Percentiles rank a stretch among this genome's conserved stretches.
Evolutionary conservation across 148 eudicot genomes (phyloP).

Genomic region (Mesembryanthemum crystallinum): DNA sequence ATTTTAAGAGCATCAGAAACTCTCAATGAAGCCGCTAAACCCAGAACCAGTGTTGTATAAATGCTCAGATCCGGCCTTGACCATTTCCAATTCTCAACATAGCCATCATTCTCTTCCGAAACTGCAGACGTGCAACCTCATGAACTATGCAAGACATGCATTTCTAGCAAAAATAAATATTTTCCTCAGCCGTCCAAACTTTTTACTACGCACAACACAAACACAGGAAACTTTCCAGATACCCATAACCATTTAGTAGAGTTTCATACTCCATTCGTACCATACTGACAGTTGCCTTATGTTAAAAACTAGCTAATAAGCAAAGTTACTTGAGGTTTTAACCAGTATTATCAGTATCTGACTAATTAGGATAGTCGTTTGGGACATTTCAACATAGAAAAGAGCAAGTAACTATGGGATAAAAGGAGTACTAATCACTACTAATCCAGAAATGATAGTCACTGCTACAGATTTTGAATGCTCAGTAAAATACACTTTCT

Average conservation of each 20-base stretch:
- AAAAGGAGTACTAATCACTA: no score
- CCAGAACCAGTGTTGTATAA: conserved; percentile 55
- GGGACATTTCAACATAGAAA: neutral
- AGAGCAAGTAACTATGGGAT: no score
- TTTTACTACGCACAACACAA: no score
- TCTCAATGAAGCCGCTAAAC: conserved; percentile 82
- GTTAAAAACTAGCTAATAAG: no score
- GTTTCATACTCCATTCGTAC: no score
- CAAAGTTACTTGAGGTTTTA: neutral
- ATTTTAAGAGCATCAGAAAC: conserved; percentile 82
- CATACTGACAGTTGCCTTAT: no score
- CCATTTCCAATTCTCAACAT: conserved; percentile 81
- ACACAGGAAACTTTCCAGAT: no score
- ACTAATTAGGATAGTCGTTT: neutral
- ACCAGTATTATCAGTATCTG: neutral
- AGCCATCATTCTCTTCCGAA: conserved; percentile 38
- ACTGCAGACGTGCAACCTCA: conserved; percentile 24
- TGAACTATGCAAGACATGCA: conserved; percentile 8
- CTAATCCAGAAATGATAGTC: no score
- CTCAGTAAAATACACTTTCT: no score
- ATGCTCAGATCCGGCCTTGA: conserved; percentile 74
- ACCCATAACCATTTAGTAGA: no score
- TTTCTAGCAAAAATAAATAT: neutral
- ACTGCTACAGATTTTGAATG: no score
- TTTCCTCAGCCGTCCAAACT: no score